These are phyloP conservation scores for Chaetomiaceae sp. DNA, from an alignment of 2,329 filamentous ascomycete species.

Conservation along the genomic window DNA sequence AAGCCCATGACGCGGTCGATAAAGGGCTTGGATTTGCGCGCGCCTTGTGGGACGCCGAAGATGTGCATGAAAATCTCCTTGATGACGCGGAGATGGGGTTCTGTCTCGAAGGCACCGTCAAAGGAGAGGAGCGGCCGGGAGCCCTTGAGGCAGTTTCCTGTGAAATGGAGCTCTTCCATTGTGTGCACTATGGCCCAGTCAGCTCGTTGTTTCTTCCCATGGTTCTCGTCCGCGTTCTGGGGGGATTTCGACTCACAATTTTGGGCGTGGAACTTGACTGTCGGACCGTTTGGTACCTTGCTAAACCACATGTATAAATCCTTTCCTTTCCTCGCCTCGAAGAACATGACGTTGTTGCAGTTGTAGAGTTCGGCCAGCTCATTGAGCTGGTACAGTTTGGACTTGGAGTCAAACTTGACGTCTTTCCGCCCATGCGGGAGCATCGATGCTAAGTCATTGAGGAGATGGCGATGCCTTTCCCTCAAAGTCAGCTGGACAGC, in stretches of 20 bases:
- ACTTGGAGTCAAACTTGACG: conserved; percentile 95
- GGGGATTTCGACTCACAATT: conserved; percentile 50
- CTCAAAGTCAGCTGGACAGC: background rate
- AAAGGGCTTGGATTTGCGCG: conserved; percentile 90
- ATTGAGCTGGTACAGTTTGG: conserved; percentile 77
- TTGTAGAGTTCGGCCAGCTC: conserved; percentile 72
- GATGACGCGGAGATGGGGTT: conserved; percentile 75
- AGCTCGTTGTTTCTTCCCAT: background rate
- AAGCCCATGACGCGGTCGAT: conserved; percentile 94
- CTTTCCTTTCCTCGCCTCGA: conserved; percentile 89
- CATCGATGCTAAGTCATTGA: conserved; percentile 83
- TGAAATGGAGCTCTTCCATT: conserved; percentile 95
- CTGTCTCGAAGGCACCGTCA: conserved; percentile 76
- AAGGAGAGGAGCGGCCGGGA: conserved; percentile 89
- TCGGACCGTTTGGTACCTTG: conserved; percentile 79
- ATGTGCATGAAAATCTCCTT: conserved; percentile 87
- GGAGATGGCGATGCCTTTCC: conserved; percentile 79
- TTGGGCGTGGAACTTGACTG: conserved; percentile 63
- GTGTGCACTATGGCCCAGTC: conserved; percentile 65
- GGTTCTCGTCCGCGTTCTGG: background rate
- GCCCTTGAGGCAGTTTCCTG: conserved; percentile 93
- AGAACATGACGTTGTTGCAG: conserved; percentile 88
- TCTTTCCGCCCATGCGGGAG: conserved; percentile 92
- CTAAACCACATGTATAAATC: conserved; percentile 93
- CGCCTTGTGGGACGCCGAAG: conserved; percentile 86